Conservation (phyloP, 257 asterid species). For the Nicotiana paniculata region DNA sequence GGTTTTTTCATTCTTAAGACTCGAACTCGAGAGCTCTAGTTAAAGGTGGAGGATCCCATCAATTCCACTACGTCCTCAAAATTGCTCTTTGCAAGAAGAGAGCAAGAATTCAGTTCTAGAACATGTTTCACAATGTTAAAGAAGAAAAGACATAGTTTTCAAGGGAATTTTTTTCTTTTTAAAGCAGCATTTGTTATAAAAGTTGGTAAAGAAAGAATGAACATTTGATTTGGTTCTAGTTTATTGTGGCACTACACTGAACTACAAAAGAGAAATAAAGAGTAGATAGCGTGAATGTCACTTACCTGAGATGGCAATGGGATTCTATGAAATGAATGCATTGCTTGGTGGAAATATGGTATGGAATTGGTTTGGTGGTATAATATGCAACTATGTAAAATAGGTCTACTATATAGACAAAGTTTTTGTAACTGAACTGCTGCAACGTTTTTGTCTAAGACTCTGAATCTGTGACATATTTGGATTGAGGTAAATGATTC, state of each 20-base stretch:
- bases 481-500: background rate
- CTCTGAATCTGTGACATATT: background rate
- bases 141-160: background rate
- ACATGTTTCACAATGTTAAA: background rate
- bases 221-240: background rate
- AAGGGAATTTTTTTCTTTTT: background rate
- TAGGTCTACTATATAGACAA: background rate
- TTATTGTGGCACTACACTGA: background rate
- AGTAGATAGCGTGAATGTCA: background rate
- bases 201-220: background rate
- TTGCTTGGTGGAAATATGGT: background rate
- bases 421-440: background rate
- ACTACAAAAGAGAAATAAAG: background rate
- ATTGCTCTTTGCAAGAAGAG: background rate
- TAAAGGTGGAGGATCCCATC: background rate
- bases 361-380: background rate
- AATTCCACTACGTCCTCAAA: background rate
- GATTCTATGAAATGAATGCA: background rate
- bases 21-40: background rate
- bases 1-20: background rate
- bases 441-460: background rate
- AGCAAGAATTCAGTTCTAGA: background rate
- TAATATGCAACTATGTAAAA: too few relatives aligned
- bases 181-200: background rate
- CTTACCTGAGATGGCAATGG: background rate